Base-by-base conservation (phyloP, 2,329 filamentous ascomycete species). In the Trichoderma sp. region DNA sequence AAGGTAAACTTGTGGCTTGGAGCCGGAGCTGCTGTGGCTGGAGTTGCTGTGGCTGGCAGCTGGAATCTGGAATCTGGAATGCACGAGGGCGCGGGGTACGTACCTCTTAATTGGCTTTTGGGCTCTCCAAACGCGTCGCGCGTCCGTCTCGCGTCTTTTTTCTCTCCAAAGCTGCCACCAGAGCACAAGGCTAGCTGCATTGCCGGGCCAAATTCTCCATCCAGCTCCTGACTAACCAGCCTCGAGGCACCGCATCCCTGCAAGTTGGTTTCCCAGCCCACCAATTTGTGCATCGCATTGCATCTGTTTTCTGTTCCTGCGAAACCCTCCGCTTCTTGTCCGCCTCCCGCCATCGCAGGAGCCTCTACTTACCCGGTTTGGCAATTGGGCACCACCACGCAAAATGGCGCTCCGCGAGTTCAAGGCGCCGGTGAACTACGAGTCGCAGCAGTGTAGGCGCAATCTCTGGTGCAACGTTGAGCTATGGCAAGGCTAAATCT, bases 401-500 rank as follows among this genome's bases (percentile, higher is more conserved):
- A 82, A 72, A 74, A 97, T 97, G 95, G 91, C 94, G 86, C 91
- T 97, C 77, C 88, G 94, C 77, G 90, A 91, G 73, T 91, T 91
- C 81, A 90, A 87, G 78, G 86, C 90, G 74, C 88, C 91, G 63
- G 93, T 97, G 76, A 91, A 97, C 80, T 99, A 99, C 83, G 88
- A 90, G 76, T 89, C 90, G 76, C 96, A 99, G 81, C 89, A 96
- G 82, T 84, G 92, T 94, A 81, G 75, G 89, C 80, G 27, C 21
- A 14, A n/a, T 10, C 29, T 27, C 19, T 53, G 21, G 5, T 40
- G 60, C 55, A 21, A 3, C 49, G 11, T 19, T 53, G 37, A 52
- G 47, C 29, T 57, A 10, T 35, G 29, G 61, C 33, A 21, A 16
- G 49, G 49, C 61, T 64, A 69, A 40, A 63, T 67, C 33, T 31